These are phyloP conservation scores for Fusarium siculi DNA, from an alignment of 2,329 filamentous ascomycete genomes.

Conservation along the genomic window DNA sequence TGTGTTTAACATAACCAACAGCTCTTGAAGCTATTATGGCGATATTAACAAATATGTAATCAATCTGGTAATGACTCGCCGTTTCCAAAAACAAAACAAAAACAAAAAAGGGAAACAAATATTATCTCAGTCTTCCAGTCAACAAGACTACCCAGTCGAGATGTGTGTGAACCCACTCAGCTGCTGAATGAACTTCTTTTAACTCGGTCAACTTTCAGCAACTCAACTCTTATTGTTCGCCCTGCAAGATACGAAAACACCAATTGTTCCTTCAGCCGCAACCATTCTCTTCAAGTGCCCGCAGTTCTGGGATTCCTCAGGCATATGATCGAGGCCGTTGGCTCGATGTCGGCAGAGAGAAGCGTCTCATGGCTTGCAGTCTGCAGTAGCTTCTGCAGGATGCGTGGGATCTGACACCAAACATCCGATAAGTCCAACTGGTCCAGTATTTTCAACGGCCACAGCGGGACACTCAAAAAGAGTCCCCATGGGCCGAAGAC, in stretches of 20 bases:
- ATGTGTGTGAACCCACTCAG: conserved; percentile 10
- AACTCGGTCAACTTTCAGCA: conserved; percentile 31
- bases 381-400: conserved; percentile 13
- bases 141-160: conserved; percentile 4
- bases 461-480: conserved; percentile 1
- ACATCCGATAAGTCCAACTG: conserved; percentile 32
- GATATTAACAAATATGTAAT: not conserved
- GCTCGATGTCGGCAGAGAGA: conserved; percentile 31
- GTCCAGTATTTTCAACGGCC: conserved; percentile 29
- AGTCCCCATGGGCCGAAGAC: conserved; percentile 14
- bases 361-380: conserved; percentile 40
- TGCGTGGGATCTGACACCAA: conserved; percentile 36
- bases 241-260: conserved; percentile 5
- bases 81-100: no score
- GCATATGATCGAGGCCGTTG: conserved; percentile 23
- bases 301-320: conserved; percentile 8
- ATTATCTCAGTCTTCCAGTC: not conserved
- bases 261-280: conserved; percentile 2
- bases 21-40: not conserved
- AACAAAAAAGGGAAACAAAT: not conserved
- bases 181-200: conserved; percentile 20
- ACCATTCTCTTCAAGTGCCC: conserved; percentile 19
- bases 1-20: conserved; percentile 2
- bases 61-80: conserved; percentile 5
- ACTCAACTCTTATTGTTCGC: conserved; percentile 8